Base-by-base conservation (phyloP, 2,329 filamentous ascomycete genomes). In the Samsoniella hepiali region DNA sequence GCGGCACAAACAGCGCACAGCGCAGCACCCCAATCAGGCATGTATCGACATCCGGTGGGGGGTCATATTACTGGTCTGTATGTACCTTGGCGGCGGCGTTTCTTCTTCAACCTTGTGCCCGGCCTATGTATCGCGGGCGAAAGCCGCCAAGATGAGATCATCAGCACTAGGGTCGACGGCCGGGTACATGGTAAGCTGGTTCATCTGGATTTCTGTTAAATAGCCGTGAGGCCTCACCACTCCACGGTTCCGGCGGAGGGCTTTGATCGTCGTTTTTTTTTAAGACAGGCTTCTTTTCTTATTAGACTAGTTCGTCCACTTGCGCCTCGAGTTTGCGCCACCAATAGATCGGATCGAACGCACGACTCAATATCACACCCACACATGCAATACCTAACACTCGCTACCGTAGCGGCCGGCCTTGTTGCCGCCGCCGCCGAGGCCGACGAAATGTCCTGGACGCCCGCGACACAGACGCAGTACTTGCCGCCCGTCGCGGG, bases 81-180 rank as follows among this genome's bases (percentile, higher is more conserved):
- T 17, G 22, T n/a, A 9, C 38, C 11, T 32, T 32, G 27, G 22
- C 3, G 10, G 22, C n/a, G 22, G 36, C 44, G 2, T 29, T 47
- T 29, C 4, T 15, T 49, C 5, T 11, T 49, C 45, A 49, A 49
- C 2, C 45, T 15, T 15, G 38, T 40, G 10, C 3, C 45, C 15
- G 27, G 45, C 45, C 31, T 22, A 9, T 44, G 15, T 53, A 36
- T 53, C 36, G 22, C 22, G 36, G 4, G 58, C 55, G 55, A 58
- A 40, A 58, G 44, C 56, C 56, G 56, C 58, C 47, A 61, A 61
- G 58, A 44, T 53, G 58, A 17, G 36, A 53, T 53, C 13, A 34
- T 61, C 58, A 53, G 49, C 58, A 61, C 58, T 61, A 61, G 34
- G 13, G 31, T 22, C 36, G 55, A n/a, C 42, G 29, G 29, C 40